A percentile compares a stretch with the other conserved stretches of the same genome.
phyloP scores from a whole-genome alignment of 345 rosid genomes.

The Syzygium grande region DNA sequence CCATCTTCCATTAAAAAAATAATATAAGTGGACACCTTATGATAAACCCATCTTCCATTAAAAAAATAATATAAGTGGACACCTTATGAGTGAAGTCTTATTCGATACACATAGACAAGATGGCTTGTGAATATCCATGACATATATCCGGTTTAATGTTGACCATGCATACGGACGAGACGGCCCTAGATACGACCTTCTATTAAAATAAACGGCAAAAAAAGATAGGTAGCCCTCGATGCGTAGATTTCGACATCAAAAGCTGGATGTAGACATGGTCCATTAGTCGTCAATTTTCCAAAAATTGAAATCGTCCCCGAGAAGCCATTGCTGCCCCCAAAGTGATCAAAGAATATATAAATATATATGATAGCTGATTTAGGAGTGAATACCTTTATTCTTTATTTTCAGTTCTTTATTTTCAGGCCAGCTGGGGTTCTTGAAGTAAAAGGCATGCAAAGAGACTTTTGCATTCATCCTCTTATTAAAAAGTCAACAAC shows the following conservation, averaged over 20 bases:
- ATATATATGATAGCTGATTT: neutral
- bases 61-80: neutral
- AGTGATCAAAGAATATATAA: neutral
- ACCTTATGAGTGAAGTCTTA: neutral
- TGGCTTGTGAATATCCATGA: accelerated
- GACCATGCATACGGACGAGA: no score
- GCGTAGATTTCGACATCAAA: neutral
- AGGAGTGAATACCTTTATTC: neutral
- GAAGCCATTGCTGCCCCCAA: neutral
- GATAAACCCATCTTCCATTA: neutral
- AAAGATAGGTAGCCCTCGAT: neutral
- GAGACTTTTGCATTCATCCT: neutral
- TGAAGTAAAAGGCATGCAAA: neutral
- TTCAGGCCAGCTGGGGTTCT: neutral
- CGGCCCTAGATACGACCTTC: neutral
- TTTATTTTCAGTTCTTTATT: neutral
- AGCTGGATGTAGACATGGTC: neutral
- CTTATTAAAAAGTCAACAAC: neutral
- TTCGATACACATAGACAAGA: neutral
- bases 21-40: neutral
- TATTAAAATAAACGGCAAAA: neutral
- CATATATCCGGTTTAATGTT: neutral
- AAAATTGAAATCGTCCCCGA: neutral
- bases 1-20: neutral
- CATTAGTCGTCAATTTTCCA: neutral